A percentile compares a stretch with the other conserved stretches of the same genome.
These are phyloP conservation scores for Pseudogymnoascus sp. DNA, from an alignment of 2,329 filamentous ascomycete species.

Conservation along the genomic window DNA sequence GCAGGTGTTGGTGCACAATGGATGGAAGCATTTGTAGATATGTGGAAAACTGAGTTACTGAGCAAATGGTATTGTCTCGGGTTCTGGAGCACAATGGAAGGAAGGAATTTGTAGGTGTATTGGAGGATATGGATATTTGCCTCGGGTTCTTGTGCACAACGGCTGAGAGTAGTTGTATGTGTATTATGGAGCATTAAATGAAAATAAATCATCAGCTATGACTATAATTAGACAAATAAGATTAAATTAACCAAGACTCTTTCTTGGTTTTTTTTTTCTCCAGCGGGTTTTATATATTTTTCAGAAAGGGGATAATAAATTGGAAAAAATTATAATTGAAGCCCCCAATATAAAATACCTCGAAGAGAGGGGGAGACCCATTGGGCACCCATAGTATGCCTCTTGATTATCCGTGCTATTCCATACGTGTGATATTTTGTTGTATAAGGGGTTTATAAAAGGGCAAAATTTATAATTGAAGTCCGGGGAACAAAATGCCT, in stretches of 20 bases:
- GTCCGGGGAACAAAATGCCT: neutral
- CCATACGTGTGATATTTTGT: neutral
- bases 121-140: neutral
- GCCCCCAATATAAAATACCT: neutral
- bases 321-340: neutral
- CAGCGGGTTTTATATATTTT: neutral
- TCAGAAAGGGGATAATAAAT: neutral
- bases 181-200: neutral
- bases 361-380: neutral
- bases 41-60: neutral
- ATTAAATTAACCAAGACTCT: neutral
- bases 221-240: neutral
- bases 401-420: neutral
- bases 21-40: conserved; percentile 41
- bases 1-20: conserved; percentile 48
- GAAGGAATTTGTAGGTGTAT: conserved; percentile 34
- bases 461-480: neutral
- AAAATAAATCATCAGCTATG: neutral
- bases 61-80: neutral
- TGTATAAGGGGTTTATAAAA: neutral
- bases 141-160: conserved; percentile 1
- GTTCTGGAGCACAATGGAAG: neutral
- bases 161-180: conserved; percentile 30
- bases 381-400: neutral
- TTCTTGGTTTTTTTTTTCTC: neutral